Conservation (phyloP, 1,284 basidiomycete species). For the Microbotryum violaceum region DNA sequence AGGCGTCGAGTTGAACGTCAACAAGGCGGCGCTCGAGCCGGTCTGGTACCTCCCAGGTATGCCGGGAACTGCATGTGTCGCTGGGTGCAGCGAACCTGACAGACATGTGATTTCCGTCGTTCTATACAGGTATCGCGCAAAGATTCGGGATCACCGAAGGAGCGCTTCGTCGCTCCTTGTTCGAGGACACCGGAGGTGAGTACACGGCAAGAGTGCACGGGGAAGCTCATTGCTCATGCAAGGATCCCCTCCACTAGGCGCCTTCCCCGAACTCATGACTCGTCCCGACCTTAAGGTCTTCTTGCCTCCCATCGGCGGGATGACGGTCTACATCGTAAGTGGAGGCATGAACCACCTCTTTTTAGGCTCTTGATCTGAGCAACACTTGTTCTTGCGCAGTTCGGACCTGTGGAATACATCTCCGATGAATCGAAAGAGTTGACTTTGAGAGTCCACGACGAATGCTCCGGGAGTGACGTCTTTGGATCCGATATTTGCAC, state of each 20-base stretch:
- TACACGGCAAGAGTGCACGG: constrained; percentile 9
- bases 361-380: constrained; percentile 8
- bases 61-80: neutral
- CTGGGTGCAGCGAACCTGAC: no score
- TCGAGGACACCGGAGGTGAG: constrained; percentile 59
- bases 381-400: constrained; percentile 48
- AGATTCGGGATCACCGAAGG: constrained; percentile 81
- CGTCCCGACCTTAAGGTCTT: constrained; percentile 92
- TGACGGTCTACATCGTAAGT: constrained; percentile 88
- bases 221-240: neutral
- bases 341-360: constrained; percentile 34
- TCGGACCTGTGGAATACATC: constrained; percentile 67
- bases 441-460: constrained; percentile 87
- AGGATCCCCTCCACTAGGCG: constrained; percentile 48
- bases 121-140: constrained; percentile 51
- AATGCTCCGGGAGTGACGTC: constrained; percentile 56
- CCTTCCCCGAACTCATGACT: constrained; percentile 90
- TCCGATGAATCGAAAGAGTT: constrained; percentile 73
- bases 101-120: neutral
- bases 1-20: constrained; percentile 77
- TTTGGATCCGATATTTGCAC: constrained; percentile 86
- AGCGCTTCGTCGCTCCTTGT: constrained; percentile 74
- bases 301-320: constrained; percentile 83
- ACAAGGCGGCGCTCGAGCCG: constrained; percentile 53
- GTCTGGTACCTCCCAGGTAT: constrained; percentile 90